phyloP scores from a whole-genome alignment of 345 rosid genomes.

The Lumnitzera racemosa region DNA sequence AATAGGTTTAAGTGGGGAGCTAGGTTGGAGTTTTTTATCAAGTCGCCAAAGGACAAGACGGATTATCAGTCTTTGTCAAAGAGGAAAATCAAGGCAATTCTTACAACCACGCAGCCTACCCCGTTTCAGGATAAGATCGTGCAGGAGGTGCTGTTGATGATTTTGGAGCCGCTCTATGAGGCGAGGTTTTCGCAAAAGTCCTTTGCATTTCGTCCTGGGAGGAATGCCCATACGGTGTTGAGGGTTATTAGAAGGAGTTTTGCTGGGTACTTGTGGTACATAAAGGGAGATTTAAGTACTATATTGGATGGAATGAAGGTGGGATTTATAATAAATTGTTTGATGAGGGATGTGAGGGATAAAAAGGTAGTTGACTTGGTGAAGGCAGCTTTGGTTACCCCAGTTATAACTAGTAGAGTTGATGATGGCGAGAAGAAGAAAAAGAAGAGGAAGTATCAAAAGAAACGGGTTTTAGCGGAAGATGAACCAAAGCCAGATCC shows the following conservation, averaged over 20 bases:
- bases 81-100: constrained; percentile 82
- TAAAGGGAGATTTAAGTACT: constrained; percentile 88
- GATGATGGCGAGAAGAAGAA: constrained; percentile 65
- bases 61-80: constrained; percentile 81
- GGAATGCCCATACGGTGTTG: constrained; percentile 76
- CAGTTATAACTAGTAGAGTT: constrained; percentile 52
- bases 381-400: constrained; percentile 68
- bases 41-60: constrained; percentile 83
- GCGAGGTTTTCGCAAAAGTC: constrained; percentile 84
- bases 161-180: constrained; percentile 78
- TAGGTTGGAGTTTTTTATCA: constrained; percentile 73
- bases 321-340: constrained; percentile 68
- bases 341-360: constrained; percentile 94
- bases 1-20: constrained; percentile 94
- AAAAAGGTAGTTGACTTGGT: constrained; percentile 88
- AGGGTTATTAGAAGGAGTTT: constrained; percentile 88
- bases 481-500: constrained; percentile 99
- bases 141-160: constrained; percentile 84
- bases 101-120: constrained; percentile 84
- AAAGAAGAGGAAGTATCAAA: constrained; percentile 82
- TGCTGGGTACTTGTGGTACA: constrained; percentile 88
- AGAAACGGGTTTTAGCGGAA: constrained; percentile 86
- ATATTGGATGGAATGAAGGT: constrained; percentile 90
- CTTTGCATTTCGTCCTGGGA: constrained; percentile 84
- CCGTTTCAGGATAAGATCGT: constrained; percentile 93